Base-by-base conservation (phyloP, 2,329 filamentous ascomycete genomes). In the Didymella pinodella region DNA sequence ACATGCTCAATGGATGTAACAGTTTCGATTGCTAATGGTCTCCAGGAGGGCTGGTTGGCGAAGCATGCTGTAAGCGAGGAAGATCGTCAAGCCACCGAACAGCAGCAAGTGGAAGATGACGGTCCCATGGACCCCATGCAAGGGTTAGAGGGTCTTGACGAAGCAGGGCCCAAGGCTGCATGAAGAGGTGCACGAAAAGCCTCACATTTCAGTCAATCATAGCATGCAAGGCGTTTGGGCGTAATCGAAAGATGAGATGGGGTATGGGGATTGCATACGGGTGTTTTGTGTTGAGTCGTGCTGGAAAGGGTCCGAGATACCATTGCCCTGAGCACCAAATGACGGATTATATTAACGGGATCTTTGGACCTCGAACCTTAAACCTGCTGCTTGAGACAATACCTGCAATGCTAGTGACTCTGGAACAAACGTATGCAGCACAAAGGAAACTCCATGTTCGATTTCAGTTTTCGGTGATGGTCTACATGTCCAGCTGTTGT, bases 41-140 rank as follows among this genome's bases (percentile, higher is more conserved):
- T 31, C 25, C 68, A 98, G 94, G 96, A 99, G 82, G 91, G 91
- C 40, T 99, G 95, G 87, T 81, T 98, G 71, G 91, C 93, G 43
- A 90, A 96, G 75, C 86, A 97, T 81, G 92, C 92, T 45, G 91
- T 91, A 53, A 88, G 87, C 63, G 91, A 95, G 63, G 92, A 95
- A 75, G 91, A 95, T 72, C 85, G 85, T 56, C 71, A 86, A 66
- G 87, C 84, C 28, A 80, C 82, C 38, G 87, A 89, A 43, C 81
- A 84, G 66, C 81, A 81, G 48, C 81, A 81, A 64, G 78, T 78
- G 59, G 79, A 78, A 54, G 80, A 81, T 34, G 85, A 85, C 65
- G 83, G 79, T 44, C 84, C 85, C 1, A 86, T 89, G 68, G 93
- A 98, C 79, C 92, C 94, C 3, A 99, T 99, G 95, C 92, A 97